Base-by-base conservation (phyloP, 306 rosid species). In the Inga leiocalycina region DNA sequence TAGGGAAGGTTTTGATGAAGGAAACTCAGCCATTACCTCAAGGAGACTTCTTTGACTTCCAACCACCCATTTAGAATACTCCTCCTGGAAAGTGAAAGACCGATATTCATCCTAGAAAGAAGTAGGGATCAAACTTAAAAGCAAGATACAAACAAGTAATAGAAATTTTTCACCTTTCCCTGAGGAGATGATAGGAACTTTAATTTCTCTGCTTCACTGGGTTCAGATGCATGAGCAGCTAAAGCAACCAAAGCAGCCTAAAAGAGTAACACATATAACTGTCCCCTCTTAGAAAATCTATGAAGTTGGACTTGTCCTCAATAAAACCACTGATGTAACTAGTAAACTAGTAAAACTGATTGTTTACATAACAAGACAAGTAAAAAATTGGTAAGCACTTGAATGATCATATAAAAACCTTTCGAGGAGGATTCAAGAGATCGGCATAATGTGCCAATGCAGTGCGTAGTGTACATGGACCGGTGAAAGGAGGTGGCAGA, bases 401-500 rank as follows among this genome's bases (percentile, higher is more conserved):
- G 39, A 82, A 67, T 41, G 76, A 61, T 61, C 75, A 71, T 59
- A 45, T 15, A 71, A 59, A 51, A 70, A 92, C 96, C 91, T 92
- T 92, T 78, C 88, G 82, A 72, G 96, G 93, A 45, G 96, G 87
- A 78, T 84, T 92, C 81, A 90, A 81, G 41, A 92, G 86, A 85
- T 92, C 96, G 61, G 92, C 86, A 84, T 90, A 88, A 78, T 70
- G 86, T 41, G 93, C 89, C 84, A 92, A 84, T 64, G 96, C 90
- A 15, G 82, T 65, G 59, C 86, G 83, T 71, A 92, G 87, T 6
- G 92, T 88, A 84, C 92, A 87, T 37, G 96, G 96, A 82, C 93
- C 93, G 71, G 99, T 95, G 83, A 97, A 94, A 65, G 97, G 97
- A 78, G 98, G 97, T 2, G 81, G 94, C 89, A 97, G 84, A 64